Evolutionary conservation across 2,329 filamentous ascomycete species (phyloP), one percentile per base, ranked within the genome.

Genomic region (Arthroderma sp.): DNA sequence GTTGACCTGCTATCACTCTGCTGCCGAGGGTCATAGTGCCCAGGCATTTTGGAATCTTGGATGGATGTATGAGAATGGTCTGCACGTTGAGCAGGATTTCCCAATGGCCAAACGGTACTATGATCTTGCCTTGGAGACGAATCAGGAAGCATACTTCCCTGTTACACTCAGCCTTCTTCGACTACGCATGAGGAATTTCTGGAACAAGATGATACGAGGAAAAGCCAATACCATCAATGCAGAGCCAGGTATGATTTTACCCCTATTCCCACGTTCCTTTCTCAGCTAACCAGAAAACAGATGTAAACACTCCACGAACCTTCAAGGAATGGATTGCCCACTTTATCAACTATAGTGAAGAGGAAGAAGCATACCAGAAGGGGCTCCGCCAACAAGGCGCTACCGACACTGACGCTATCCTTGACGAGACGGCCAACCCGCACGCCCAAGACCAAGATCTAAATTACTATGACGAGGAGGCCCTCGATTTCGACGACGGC

Each of bases 51-150:
- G 90, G 81, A 97, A 98, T 66, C 77, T 98, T 13, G 94, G 93
- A 4, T 98, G 93, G 93, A 97, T 98, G 91, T 90, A 98, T 67
- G 93, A 98, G 73, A 96, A 97, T 66, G 93, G 93, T 6, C 79
- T 97, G 54, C 89, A 91, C 1, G 81, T 97, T 19, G 86, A 87
- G 56, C 93, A 98, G 69, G 93, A 98, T 68, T 98, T 94, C 70
- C 93, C 98, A 67, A 83, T 98, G 58, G 93, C 94, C 1, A 98
- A 98, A 73, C 80, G 93, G 56, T 95, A 91, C 72, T 98, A 98
- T 68, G 93, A 98, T 66, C 81, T 93, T 60, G 91, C 93, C 0
- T 76, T 96, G 31, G 88, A 91, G 66, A 91, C 91, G 0, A 98
- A 95, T 65, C 80, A 85, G 53, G 94, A 98, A 71, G 91, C 93